A percentile compares a stretch with the other conserved stretches of the same genome.
These are phyloP conservation scores for Hymenoscyphus scutula DNA, from an alignment of 2,329 filamentous ascomycete genomes.

Conservation along the genomic window DNA sequence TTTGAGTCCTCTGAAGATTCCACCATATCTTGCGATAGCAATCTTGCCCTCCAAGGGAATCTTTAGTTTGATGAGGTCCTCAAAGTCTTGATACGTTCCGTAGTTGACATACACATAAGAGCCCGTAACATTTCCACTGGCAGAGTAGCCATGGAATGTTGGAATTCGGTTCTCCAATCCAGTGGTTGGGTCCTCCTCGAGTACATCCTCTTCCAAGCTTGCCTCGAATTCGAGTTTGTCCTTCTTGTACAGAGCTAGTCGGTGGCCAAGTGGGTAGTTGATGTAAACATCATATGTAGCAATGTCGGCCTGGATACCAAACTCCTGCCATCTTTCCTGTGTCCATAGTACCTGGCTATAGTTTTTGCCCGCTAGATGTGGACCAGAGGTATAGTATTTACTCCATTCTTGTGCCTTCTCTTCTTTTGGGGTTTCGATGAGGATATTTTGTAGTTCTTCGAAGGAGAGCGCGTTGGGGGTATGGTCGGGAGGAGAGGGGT, in stretches of 20 bases:
- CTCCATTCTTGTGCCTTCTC: constrained; percentile 68
- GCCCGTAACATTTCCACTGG: constrained; percentile 85
- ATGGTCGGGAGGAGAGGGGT: constrained; percentile 16
- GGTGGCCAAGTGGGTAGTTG: constrained; percentile 72
- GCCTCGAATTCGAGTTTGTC: constrained; percentile 61
- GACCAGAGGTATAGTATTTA: constrained; percentile 72
- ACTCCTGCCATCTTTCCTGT: constrained; percentile 67
- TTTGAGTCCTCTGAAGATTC: constrained; percentile 85
- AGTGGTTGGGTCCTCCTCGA: constrained; percentile 80
- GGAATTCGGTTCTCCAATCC: constrained; percentile 71
- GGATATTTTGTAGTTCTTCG: constrained; percentile 53
- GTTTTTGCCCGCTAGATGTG: constrained; percentile 76
- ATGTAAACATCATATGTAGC: constrained; percentile 73
- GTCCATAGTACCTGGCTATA: constrained; percentile 72
- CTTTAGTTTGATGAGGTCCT: constrained; percentile 74
- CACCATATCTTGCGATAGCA: constrained; percentile 80
- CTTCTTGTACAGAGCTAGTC: constrained; percentile 63
- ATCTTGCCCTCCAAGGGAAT: constrained; percentile 81
- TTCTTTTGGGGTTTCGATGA: constrained; percentile 57
- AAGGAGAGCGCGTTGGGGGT: constrained; percentile 38
- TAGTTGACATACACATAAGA: constrained; percentile 89
- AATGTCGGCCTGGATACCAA: constrained; percentile 64
- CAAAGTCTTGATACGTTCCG: constrained; percentile 81
- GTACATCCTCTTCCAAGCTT: constrained; percentile 76
- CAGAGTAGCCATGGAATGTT: constrained; percentile 93